Evolutionary conservation across 768 basidiomycete genomes (phyloP), one percentile per base, ranked within the genome.

Genomic region (Pluteus cervinus): DNA sequence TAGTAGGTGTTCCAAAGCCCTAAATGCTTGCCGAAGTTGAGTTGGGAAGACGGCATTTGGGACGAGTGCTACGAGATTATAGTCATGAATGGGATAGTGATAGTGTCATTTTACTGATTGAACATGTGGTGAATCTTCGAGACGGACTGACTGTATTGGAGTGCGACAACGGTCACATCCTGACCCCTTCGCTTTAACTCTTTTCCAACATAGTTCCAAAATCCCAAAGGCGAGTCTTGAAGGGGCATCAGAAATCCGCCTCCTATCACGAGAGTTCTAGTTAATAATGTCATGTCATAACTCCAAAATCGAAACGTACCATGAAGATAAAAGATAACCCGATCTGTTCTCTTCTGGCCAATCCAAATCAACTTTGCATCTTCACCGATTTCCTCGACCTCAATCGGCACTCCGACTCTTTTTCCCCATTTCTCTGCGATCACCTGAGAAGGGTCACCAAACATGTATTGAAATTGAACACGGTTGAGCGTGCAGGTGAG

Each of bases 321-420:
- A 43, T 61, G 62, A 21, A 56, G 26, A 33, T 56, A 63, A 3
- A 62, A 29, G 3, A 64, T 42, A 1, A 66, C 60, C 6, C 52
- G 52, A 3, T 61, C 60, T 2, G 55, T 52, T 23, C 53, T 46
- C 21, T 53, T 57, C 7, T 52, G 43, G 18, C 61, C 57, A 30
- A 63, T 41, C 64, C 64, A 66, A 7, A 62, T 37, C 4, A 65
- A 35, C 29, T 52, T 40, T 16, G 53, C 43, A 29, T 52, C 50
- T 23, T 53, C 48, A 4, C 47, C 57, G 7, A 63, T 34, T 18
- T 58, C 54, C 14, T 62, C 61, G 22, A 60, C 43, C 4, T 39
- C 36, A 3, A 25, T 18, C 24, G 47, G 46, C 16, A 57, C 44
- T 5, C 48, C 39, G 24, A 50, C 42, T 10, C 36, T 25, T 40